These are phyloP conservation scores for Penicillium steckii DNA, from an alignment of 495 filamentous ascomycete genomes.

Conservation along the genomic window DNA sequence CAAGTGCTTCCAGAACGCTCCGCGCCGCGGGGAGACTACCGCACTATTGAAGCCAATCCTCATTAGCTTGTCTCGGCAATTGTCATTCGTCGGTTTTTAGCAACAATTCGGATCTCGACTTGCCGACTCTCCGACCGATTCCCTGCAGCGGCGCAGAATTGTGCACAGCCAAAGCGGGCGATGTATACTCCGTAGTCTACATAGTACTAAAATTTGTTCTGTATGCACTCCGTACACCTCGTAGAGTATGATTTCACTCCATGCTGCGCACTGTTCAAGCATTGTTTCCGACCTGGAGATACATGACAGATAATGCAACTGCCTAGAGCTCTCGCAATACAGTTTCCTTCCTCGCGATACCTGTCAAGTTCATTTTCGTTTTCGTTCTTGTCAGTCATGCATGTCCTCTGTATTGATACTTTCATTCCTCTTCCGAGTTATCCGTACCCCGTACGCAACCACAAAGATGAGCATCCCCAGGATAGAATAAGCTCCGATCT, in stretches of 20 bases:
- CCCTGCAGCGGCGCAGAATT: not conserved
- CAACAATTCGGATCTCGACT: slow-evolving; percentile 1
- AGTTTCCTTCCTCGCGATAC: not conserved
- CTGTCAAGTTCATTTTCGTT: not conserved
- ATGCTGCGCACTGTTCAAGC: no score
- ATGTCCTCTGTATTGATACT: no score
- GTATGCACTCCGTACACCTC: no score
- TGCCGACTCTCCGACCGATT: not conserved
- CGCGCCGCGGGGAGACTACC: not conserved
- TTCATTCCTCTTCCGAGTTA: no score
- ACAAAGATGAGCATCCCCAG: no score
- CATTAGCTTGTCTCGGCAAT: slow-evolving; percentile 6
- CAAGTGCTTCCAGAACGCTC: slow-evolving; percentile 2
- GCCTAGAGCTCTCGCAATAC: not conserved
- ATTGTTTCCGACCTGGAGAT: no score
- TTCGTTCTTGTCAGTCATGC: no score
- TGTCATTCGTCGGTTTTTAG: not conserved
- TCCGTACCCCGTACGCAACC: no score
- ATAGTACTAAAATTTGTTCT: no score
- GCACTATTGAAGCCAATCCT: slow-evolving; percentile 11
- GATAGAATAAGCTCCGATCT: not conserved
- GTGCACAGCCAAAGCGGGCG: no score
- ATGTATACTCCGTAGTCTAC: no score
- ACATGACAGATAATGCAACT: not conserved
- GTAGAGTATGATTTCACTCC: no score